Evolutionary conservation across 2,329 filamentous ascomycete species (phyloP), one percentile per base, ranked within the genome.

Genomic region (Alternaria novae-zelandiae): DNA sequence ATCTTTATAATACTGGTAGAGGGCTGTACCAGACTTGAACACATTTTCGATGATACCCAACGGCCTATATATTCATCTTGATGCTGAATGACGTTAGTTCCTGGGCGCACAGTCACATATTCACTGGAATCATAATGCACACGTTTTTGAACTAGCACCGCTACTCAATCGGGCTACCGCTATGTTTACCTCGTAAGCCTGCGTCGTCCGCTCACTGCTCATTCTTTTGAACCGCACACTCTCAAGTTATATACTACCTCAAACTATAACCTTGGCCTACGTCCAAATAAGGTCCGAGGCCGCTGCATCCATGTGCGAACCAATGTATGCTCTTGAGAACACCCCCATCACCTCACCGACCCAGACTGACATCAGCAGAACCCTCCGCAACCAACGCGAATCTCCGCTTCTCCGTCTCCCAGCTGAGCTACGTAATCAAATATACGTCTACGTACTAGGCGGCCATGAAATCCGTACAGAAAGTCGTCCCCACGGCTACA

Each of bases 401-500:
- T 41, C n/a, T 1, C 36, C 36, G 2, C 36, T 41, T 11, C 36
- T 41, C 3, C 36, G 36, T 2, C 36, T 41, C 4, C 36, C 36
- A 41, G 36, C 36, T 1, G 9, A 41, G 5, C 36, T 41, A 0
- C 36, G 36, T 1, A 41, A 41, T 41, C 36, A 41, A 2, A 41
- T 41, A 10, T 41, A 41, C 36, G 0, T 2, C 36, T 41, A 41
- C 5, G 15, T 41, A 41, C 36, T 41, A 41, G 36, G 36, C 36
- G 36, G 8, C n/a, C 36, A 41, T 41, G 36, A 41, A 41, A 41
- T 41, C 36, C 8, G 36, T 41, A 6, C n/a, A 17, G 36, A 41
- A 6, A 41, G n/a, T 11, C 36, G 0, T 41, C 15, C 36, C n/a
- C 1, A 2, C 0, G 36, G 36, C 36, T 41, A 0, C 2, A 0